These are phyloP conservation scores for Parathielavia hyrcaniae DNA, from an alignment of 495 filamentous ascomycete genomes.

Conservation along the genomic window DNA sequence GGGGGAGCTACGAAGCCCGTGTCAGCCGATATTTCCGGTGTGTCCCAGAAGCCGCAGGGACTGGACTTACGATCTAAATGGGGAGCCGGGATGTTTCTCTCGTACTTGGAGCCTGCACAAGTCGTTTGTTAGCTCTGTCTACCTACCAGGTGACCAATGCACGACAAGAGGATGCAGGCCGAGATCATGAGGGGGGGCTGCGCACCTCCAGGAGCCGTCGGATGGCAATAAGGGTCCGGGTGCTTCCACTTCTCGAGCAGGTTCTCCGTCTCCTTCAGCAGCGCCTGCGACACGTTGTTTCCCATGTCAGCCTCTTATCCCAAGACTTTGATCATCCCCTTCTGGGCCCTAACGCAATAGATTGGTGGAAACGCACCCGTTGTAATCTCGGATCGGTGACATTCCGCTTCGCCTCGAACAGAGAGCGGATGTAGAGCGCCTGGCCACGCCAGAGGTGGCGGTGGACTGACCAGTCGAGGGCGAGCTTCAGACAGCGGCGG, in stretches of 20 bases:
- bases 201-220: conserved; percentile 90
- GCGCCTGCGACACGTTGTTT: conserved; percentile 45
- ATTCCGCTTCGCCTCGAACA: conserved; percentile 91
- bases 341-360: too few species aligned
- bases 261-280: conserved; percentile 81
- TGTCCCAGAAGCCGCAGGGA: not conserved
- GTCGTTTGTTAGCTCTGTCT: conserved; percentile 27
- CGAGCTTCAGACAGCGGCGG: conserved; percentile 82
- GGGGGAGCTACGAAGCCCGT: conserved; percentile 36
- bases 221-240: conserved; percentile 82
- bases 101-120: conserved; percentile 79
- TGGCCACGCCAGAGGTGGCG: conserved; percentile 88
- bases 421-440: conserved; percentile 86
- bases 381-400: conserved; percentile 82
- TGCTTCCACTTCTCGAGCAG: conserved; percentile 93
- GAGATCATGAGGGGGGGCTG: not conserved
- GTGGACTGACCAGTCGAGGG: conserved; percentile 91
- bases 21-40: conserved; percentile 6
- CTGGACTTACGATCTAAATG: conserved; percentile 67
- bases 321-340: too few species aligned
- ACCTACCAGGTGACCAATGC: not conserved
- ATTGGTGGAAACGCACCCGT: conserved; percentile 50
- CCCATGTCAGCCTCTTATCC: conserved; percentile 3
- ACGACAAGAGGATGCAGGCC: too few species aligned
- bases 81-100: conserved; percentile 79